Base-by-base conservation (phyloP, 2,329 filamentous ascomycete species). In the Cladophialophora yegresii region DNA sequence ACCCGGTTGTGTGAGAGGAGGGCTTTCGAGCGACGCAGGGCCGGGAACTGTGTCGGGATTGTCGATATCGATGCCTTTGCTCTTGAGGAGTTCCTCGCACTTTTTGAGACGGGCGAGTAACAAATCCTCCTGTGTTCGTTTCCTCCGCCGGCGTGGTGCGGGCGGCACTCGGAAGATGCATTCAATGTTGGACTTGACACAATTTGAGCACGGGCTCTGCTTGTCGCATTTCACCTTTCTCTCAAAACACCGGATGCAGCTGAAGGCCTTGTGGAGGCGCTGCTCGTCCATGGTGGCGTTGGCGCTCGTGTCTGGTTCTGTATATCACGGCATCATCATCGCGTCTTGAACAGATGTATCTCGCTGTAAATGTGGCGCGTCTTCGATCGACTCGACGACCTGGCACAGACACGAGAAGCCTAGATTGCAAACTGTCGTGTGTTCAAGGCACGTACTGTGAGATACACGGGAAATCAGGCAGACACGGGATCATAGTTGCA, bases 121-220 rank as follows among this genome's bases (percentile, higher is more conserved):
- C n/a, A 68, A 56, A n/a, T 70, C 71, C 60, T 72, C 71, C 23
- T 67, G 66, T 1, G 58, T 51, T 10, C 68, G 62, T 59, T 72
- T 73, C 69, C 73, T 74, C 47, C 74, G 70, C 45, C 69, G 65
- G 43, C 69, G 64, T 13, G 71, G 67, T 4, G 68, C 59, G 20
- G 71, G 64, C 16, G 75, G 74, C 33, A 73, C 63, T 3, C 70
- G 70, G 51, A 73, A 80, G 26, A 73, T 71, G 65, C 78, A 80
- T 65, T 77, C 71, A 20, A 70, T 71, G 20, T 70, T 66, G 1
- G 78, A 72, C 64, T 78, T 82, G 45, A 71, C 62, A 59, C 81
- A 82, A 65, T 81, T 82, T 7, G 77, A 77, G 61, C 81, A 83
- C 0, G 79, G 77, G 74, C 13, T 70, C 62, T 43, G 63, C 58